Conservation (phyloP, 495 filamentous ascomycete genomes). For the Lepidopterella palustris region DNA sequence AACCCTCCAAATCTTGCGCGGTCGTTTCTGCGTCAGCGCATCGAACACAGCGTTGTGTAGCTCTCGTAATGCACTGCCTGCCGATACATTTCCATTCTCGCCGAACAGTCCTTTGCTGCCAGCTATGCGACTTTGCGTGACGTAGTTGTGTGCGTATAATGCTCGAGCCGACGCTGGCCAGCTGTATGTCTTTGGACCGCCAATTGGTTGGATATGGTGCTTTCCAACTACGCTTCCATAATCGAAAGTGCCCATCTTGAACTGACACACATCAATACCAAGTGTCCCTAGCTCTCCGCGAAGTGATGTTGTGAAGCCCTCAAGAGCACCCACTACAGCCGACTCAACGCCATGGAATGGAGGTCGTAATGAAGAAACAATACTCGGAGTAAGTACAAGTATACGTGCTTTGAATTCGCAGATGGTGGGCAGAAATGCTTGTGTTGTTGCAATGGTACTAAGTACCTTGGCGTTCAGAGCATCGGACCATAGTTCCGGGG, state of each 20-base stretch:
- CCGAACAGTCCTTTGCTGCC: conserved; percentile 40
- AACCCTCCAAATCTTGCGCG: conserved; percentile 56
- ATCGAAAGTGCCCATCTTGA: conserved; percentile 86
- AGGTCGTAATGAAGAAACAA: conserved; percentile 73
- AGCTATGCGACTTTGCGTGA: conserved; percentile 41
- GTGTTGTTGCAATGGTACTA: conserved; percentile 78
- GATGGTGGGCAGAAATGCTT: conserved; percentile 79
- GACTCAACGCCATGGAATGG: conserved; percentile 82
- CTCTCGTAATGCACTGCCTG: conserved; percentile 63
- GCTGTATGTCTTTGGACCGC: conserved; percentile 24
- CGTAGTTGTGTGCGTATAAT: conserved; percentile 45
- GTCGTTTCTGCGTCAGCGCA: conserved; percentile 55
- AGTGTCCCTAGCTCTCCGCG: conserved; percentile 65
- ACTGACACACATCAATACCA: conserved; percentile 70
- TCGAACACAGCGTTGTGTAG: conserved; percentile 86
- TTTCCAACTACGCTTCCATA: conserved; percentile 38
- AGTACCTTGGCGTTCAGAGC: conserved; percentile 87
- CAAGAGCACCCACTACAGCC: conserved; percentile 66
- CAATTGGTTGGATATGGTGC: conserved; percentile 34
- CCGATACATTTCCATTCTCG: conserved; percentile 41
- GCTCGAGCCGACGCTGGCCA: conserved; percentile 28
- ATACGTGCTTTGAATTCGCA: conserved; percentile 51
- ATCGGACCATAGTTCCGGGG: conserved; percentile 76
- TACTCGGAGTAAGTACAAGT: conserved; percentile 74
- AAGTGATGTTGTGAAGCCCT: conserved; percentile 70